Base-by-base conservation (phyloP, 1,284 basidiomycete species). In the Austropuccinia psidii region DNA sequence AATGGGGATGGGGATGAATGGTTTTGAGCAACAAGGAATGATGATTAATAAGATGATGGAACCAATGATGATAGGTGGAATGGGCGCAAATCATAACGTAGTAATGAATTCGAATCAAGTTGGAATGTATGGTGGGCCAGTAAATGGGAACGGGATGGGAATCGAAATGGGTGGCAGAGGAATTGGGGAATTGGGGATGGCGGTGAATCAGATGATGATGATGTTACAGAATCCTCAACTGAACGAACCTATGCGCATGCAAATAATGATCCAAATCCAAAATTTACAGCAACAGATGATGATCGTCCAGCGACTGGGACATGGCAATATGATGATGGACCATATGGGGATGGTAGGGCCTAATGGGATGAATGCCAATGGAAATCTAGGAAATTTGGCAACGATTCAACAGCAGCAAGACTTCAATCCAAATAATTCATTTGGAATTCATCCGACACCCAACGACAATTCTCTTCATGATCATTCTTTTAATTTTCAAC, bases 171-270 rank as follows among this genome's bases (percentile, higher is more conserved):
- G 62, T n/a, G 37, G 37, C 57, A 35, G 31, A 11, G 35, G 5
- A 24, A 39, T 69, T 31, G 27, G 19, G 33, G 58, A 62, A 31
- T 35, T 65, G 27, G 45, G 45, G 80, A 88, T 88, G 2, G 88
- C 90, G 78, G 87, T 91, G 76, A 81, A 83, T 41, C 90, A 91
- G 78, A 83, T 90, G 54, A 87, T 87, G 61, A 83, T 86, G 76
- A 87, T 89, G 84, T 85, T 91, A 74, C 87, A 89, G 80, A 90
- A 90, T 78, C 85, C 87, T 33, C 55, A 58, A 19, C 83, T 91
- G 5, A 89, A 89, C 4, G 80, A 82, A 33, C 85, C 86, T 69
- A 88, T 89, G 73, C 87, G 90, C 29, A 88, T 88, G 79, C 86
- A 88, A 76, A 54, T 79, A 1, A 74, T 76, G 33, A 64, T 64